Conservation (phyloP, 169 alveolate species). For the Plasmodium falciparum region DNA sequence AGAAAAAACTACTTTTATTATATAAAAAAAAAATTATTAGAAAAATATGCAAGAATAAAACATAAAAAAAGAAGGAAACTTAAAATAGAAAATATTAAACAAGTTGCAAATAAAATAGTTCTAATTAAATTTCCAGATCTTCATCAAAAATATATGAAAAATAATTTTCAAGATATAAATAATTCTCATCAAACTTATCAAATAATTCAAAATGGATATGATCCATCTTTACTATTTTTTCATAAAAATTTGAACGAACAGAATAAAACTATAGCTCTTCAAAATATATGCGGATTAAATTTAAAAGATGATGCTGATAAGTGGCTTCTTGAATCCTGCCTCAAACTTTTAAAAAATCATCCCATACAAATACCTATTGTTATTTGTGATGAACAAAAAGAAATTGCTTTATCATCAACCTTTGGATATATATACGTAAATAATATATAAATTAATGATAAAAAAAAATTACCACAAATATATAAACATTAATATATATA, state of each 20-base stretch:
- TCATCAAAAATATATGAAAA: constrained; percentile 4
- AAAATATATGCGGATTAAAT: constrained; percentile 70
- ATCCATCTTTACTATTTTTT: constrained; percentile 71
- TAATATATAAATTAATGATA: not conserved
- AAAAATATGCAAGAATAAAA: constrained; percentile 53
- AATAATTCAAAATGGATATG: constrained; percentile 72
- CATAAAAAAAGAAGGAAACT: constrained; percentile 61
- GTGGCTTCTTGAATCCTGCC: constrained; percentile 75
- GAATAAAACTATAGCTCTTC: constrained; percentile 43
- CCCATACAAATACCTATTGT: constrained; percentile 60
- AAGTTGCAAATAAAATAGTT: constrained; percentile 41
- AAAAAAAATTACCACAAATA: not conserved
- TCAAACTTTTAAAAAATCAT: constrained; percentile 72
- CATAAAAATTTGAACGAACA: constrained; percentile 60
- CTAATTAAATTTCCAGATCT: constrained; percentile 49
- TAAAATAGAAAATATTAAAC: constrained; percentile 38
- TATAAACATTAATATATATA: not conserved
- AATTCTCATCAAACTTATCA: constrained; percentile 38
- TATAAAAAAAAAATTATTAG: constrained; percentile 70
- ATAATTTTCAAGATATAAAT: constrained; percentile 7
- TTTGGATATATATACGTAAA: constrained; percentile 71
- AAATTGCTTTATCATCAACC: constrained; percentile 49
- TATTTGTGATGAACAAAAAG: constrained; percentile 15
- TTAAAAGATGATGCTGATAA: constrained; percentile 76
- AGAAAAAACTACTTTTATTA: constrained; percentile 62